A percentile compares a stretch with the other conserved stretches of the same genome.
phyloP scores from a whole-genome alignment of 2,329 filamentous ascomycete genomes.

The Aschersonia sp. region DNA sequence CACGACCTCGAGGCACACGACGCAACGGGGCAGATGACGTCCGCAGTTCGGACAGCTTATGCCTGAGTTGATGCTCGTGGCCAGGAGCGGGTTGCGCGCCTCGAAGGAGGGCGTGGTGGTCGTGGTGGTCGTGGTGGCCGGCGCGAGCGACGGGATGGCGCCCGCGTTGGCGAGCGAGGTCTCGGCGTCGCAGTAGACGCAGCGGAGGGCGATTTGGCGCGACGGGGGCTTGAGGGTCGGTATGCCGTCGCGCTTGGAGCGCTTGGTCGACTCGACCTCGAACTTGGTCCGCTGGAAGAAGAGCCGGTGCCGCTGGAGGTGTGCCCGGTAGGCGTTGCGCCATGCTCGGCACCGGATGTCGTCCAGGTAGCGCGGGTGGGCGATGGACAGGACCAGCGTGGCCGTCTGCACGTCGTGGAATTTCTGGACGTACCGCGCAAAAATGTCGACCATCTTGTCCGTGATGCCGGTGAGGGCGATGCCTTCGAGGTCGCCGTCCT shows the following conservation, averaged over 20 bases:
- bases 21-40: constrained; percentile 50
- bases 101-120: constrained; percentile 15
- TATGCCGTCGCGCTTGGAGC: constrained; percentile 47
- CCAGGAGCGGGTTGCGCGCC: constrained; percentile 39
- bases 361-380: constrained; percentile 61
- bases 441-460: constrained; percentile 56
- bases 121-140: neutral
- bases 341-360: constrained; percentile 63
- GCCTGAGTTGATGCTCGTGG: constrained; percentile 42
- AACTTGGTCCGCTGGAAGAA: constrained; percentile 67
- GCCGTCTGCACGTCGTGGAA: constrained; percentile 70
- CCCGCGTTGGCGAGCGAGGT: constrained; percentile 31
- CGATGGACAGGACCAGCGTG: constrained; percentile 58
- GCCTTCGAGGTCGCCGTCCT: constrained; percentile 59
- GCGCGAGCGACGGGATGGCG: constrained; percentile 6
- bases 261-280: constrained; percentile 60
- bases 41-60: constrained; percentile 54
- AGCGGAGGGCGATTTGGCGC: constrained; percentile 60
- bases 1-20: constrained; percentile 52
- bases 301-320: constrained; percentile 56
- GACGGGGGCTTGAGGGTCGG: constrained; percentile 51
- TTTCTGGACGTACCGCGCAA: constrained; percentile 61
- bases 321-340: constrained; percentile 56
- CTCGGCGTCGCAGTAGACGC: constrained; percentile 59
- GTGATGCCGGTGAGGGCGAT: constrained; percentile 67